These are phyloP conservation scores for Pseudogymnoascus pannorum DNA, from an alignment of 2,329 filamentous ascomycete species.

Conservation along the genomic window DNA sequence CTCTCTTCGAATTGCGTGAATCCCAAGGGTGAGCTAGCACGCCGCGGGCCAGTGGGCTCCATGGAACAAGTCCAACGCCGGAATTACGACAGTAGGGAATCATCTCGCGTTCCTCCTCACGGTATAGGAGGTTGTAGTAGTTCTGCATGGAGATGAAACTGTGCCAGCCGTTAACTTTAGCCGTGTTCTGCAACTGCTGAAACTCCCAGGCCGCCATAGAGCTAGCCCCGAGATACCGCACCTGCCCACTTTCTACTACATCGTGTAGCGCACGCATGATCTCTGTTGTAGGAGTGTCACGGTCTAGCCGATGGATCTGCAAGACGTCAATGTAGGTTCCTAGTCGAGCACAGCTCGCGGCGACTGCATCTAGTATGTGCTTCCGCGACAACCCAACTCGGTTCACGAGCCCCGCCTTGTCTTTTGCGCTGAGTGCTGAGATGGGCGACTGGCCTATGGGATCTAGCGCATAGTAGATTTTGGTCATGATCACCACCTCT, in stretches of 20 bases:
- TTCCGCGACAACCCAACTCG: constrained; percentile 49
- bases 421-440: constrained; percentile 42
- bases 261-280: constrained; percentile 46
- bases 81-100: constrained; percentile 27
- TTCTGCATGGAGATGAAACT: constrained; percentile 49
- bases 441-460: constrained; percentile 31
- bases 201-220: constrained; percentile 41
- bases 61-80: constrained; percentile 33
- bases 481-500: constrained; percentile 48
- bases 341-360: constrained; percentile 46
- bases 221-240: constrained; percentile 1
- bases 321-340: constrained; percentile 46
- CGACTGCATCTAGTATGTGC: constrained; percentile 57
- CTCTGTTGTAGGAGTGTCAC: constrained; percentile 38
- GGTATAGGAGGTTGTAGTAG: constrained; percentile 42
- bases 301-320: constrained; percentile 56
- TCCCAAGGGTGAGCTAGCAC: constrained; percentile 24
- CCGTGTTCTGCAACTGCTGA: constrained; percentile 38
- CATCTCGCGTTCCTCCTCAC: constrained; percentile 40
- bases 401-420: constrained; percentile 37
- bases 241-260: constrained; percentile 37
- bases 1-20: constrained; percentile 12
- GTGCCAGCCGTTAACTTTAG: constrained; percentile 43
- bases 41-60: constrained; percentile 31
- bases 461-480: constrained; percentile 47